Conservation (phyloP, 2,329 filamentous ascomycete genomes). For the Zymoseptoria ardabiliae region DNA sequence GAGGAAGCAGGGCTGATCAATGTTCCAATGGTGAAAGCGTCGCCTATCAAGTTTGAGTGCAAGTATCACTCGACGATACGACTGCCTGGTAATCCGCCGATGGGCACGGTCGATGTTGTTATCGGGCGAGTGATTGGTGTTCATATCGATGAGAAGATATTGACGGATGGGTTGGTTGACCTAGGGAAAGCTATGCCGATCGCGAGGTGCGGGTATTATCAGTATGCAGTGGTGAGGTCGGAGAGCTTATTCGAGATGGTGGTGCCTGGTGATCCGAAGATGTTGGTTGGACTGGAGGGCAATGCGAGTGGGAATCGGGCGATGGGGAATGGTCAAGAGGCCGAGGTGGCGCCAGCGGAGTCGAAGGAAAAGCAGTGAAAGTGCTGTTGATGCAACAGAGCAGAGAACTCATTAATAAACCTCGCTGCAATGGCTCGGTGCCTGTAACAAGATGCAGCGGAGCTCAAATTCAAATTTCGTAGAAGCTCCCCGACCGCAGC, state of each 20-base stretch:
- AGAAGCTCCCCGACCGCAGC: too few species aligned
- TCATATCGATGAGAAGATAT: slow-evolving; percentile 48
- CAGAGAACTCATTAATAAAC: background rate
- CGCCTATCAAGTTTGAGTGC: slow-evolving; percentile 55
- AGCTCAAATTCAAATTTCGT: too few species aligned
- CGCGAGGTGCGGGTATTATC: slow-evolving; percentile 53
- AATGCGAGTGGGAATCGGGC: slow-evolving; percentile 41
- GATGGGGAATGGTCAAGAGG: slow-evolving; percentile 43
- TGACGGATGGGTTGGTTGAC: slow-evolving; percentile 51
- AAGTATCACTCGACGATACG: slow-evolving; percentile 48
- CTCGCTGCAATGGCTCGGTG: background rate
- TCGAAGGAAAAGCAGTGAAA: background rate
- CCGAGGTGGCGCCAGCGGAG: background rate
- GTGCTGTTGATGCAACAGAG: background rate
- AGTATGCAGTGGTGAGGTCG: slow-evolving; percentile 50
- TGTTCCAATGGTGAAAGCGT: slow-evolving; percentile 47
- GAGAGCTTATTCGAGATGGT: slow-evolving; percentile 51
- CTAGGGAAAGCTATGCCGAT: slow-evolving; percentile 52
- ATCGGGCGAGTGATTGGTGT: slow-evolving; percentile 52
- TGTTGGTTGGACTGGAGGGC: slow-evolving; percentile 29
- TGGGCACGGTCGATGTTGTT: slow-evolving; percentile 52
- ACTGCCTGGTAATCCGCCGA: slow-evolving; percentile 49
- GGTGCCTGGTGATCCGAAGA: slow-evolving; percentile 29
- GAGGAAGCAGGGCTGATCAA: slow-evolving; percentile 34
- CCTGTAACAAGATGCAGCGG: background rate